Evolutionary conservation across 768 basidiomycete genomes (phyloP).

Genomic region (Sporobolomyces phaffii): DNA sequence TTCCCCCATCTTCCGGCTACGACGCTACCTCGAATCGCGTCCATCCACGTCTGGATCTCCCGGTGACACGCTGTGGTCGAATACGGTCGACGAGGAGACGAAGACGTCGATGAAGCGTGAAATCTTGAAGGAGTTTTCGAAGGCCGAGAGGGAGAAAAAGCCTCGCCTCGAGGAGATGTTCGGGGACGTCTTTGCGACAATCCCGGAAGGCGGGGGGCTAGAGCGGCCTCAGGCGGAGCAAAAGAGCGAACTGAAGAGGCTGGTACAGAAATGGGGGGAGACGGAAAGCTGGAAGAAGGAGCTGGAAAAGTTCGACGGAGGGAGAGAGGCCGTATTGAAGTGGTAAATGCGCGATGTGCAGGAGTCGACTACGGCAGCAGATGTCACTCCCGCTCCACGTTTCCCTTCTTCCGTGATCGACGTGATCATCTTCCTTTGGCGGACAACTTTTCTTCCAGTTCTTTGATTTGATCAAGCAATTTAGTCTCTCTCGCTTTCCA

Average conservation of each 20-base stretch:
- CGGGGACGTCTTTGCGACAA: constrained; percentile 68
- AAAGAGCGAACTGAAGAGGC: constrained; percentile 63
- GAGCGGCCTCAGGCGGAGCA: constrained; percentile 71
- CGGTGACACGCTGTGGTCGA: constrained; percentile 63
- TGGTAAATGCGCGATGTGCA: constrained; percentile 26
- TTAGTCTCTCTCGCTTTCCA: neutral
- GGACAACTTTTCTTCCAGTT: neutral
- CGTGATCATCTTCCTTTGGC: no score
- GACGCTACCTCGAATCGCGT: constrained; percentile 69
- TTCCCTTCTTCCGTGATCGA: neutral
- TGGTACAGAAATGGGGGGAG: constrained; percentile 80
- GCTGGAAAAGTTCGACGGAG: constrained; percentile 58
- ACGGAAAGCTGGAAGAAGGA: constrained; percentile 77
- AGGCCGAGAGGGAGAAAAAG: constrained; percentile 64
- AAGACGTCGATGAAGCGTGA: constrained; percentile 64
- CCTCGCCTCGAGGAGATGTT: constrained; percentile 73
- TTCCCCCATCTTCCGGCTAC: constrained; percentile 51
- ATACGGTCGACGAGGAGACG: constrained; percentile 64
- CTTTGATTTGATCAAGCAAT: neutral
- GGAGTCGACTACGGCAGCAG: neutral
- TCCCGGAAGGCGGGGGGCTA: constrained; percentile 57
- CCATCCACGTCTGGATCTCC: neutral
- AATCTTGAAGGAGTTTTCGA: constrained; percentile 70
- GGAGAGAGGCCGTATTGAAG: constrained; percentile 49
- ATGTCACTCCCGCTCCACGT: neutral